These are phyloP conservation scores for Penicillium turbatum DNA, from an alignment of 495 filamentous ascomycete genomes.

Conservation along the genomic window DNA sequence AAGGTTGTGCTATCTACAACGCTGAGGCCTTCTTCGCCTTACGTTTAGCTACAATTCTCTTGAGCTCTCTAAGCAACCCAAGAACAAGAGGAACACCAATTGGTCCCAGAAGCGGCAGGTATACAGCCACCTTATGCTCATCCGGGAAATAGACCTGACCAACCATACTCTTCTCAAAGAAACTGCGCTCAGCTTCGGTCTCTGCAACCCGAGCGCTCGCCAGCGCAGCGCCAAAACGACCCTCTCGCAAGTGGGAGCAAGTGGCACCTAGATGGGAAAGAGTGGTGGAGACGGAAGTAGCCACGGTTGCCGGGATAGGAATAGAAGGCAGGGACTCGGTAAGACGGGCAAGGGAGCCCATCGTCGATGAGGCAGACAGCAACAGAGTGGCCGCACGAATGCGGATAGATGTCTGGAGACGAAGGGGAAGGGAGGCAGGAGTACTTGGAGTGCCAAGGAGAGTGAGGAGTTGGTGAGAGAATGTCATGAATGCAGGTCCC, in stretches of 20 bases:
- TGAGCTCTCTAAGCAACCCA: slow-evolving; percentile 75
- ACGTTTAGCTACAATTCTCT: slow-evolving; percentile 40
- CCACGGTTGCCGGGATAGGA: slow-evolving; percentile 81
- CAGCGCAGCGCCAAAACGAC: slow-evolving; percentile 62
- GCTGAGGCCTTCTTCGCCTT: slow-evolving; percentile 27
- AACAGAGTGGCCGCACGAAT: slow-evolving; percentile 82
- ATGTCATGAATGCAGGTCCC: slow-evolving; percentile 76
- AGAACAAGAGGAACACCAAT: slow-evolving; percentile 87
- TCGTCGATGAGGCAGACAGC: slow-evolving; percentile 84
- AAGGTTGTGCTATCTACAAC: not conserved
- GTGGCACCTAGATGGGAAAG: slow-evolving; percentile 69
- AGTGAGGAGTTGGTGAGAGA: slow-evolving; percentile 86
- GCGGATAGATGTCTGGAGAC: slow-evolving; percentile 76
- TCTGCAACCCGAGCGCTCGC: slow-evolving; percentile 80
- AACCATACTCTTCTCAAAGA: slow-evolving; percentile 99
- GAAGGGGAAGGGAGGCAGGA: slow-evolving; percentile 73
- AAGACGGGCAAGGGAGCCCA: slow-evolving; percentile 86
- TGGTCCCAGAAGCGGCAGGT: slow-evolving; percentile 84
- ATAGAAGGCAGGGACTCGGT: slow-evolving; percentile 83
- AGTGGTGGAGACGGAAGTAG: slow-evolving; percentile 76
- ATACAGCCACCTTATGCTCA: slow-evolving; percentile 98
- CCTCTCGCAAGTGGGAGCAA: slow-evolving; percentile 66
- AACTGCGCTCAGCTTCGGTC: slow-evolving; percentile 83
- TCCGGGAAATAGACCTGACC: slow-evolving; percentile 97
- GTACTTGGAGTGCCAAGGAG: slow-evolving; percentile 82